Percentiles rank a stretch among this genome's conserved stretches.
Evolutionary conservation across 2,329 filamentous ascomycete species (phyloP).

Genomic region (Xylariaceae sp.): DNA sequence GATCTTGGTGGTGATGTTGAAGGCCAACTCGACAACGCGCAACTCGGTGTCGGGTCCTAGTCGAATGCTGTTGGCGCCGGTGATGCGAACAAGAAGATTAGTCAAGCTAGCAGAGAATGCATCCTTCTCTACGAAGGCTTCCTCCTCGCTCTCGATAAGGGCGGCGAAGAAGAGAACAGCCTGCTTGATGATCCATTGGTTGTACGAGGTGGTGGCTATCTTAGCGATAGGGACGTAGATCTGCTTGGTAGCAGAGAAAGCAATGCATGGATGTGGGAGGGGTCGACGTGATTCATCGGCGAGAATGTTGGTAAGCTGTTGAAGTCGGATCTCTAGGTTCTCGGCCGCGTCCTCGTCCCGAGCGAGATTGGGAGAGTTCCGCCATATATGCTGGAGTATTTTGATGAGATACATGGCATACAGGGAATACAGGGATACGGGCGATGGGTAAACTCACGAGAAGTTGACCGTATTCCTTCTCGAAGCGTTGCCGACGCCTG

Average conservation of each 20-base stretch:
- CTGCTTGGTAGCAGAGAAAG: slow-evolving; percentile 82
- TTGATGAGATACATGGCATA: neutral
- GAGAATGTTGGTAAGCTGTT: slow-evolving; percentile 71
- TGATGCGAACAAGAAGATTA: slow-evolving; percentile 79
- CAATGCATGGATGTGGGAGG: slow-evolving; percentile 87
- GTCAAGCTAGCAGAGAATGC: slow-evolving; percentile 86
- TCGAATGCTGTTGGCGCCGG: slow-evolving; percentile 72
- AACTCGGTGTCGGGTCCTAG: slow-evolving; percentile 81
- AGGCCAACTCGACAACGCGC: slow-evolving; percentile 87
- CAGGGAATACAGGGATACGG: slow-evolving; percentile 2
- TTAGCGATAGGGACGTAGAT: slow-evolving; percentile 89
- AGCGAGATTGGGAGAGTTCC: slow-evolving; percentile 61
- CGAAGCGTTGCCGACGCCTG: slow-evolving; percentile 66
- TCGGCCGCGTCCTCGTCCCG: slow-evolving; percentile 64
- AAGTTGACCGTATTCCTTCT: slow-evolving; percentile 66
- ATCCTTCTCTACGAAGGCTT: slow-evolving; percentile 86
- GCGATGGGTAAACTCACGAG: slow-evolving; percentile 48
- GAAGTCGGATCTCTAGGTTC: slow-evolving; percentile 62
- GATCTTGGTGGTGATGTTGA: slow-evolving; percentile 97
- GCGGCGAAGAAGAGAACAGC: slow-evolving; percentile 87
- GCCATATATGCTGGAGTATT: slow-evolving; percentile 57
- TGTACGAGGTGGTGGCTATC: slow-evolving; percentile 81
- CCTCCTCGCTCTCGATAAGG: slow-evolving; percentile 93
- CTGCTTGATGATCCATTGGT: slow-evolving; percentile 83
- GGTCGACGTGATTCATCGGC: slow-evolving; percentile 88